phyloP scores from a whole-genome alignment of 148 eudicot species.

The Silene latifolia region DNA sequence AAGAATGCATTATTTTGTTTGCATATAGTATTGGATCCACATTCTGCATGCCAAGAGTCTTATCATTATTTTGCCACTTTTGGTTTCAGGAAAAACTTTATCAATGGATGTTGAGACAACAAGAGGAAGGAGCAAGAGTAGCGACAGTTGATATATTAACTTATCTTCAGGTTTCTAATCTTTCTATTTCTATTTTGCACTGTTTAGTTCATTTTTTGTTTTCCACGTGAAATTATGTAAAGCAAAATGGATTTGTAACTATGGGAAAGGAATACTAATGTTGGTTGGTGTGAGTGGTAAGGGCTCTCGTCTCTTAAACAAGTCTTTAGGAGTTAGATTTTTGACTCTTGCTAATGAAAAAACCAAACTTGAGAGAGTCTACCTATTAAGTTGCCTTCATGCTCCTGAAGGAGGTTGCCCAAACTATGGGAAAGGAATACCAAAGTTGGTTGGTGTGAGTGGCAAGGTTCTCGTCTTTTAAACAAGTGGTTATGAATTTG shows the following conservation, averaged over 20 bases:
- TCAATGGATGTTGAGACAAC: slow-evolving; percentile 79
- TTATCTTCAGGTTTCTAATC: slow-evolving; percentile 53
- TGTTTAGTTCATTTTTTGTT: background rate
- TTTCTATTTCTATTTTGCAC: background rate
- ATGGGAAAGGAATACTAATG: background rate
- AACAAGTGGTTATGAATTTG: too few species aligned
- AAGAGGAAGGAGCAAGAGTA: slow-evolving; percentile 76
- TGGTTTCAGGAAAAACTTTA: slow-evolving; percentile 72
- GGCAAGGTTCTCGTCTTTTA: background rate
- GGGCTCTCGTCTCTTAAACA: background rate
- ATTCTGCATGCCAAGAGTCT: background rate
- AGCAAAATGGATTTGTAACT: background rate
- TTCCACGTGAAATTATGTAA: background rate
- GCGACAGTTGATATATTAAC: slow-evolving; percentile 55
- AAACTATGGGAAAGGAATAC: too few species aligned
- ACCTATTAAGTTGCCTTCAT: too few species aligned
- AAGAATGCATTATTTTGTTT: background rate
- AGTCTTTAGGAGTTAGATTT: too few species aligned
- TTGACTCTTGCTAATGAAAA: too few species aligned
- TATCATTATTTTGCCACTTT: background rate
- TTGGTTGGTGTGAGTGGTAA: background rate
- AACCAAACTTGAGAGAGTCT: too few species aligned
- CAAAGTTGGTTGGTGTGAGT: too few species aligned
- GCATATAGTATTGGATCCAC: background rate
- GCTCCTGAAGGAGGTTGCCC: too few species aligned